Base-by-base conservation (phyloP, 257 asterid genomes). In the Avicennia marina region DNA sequence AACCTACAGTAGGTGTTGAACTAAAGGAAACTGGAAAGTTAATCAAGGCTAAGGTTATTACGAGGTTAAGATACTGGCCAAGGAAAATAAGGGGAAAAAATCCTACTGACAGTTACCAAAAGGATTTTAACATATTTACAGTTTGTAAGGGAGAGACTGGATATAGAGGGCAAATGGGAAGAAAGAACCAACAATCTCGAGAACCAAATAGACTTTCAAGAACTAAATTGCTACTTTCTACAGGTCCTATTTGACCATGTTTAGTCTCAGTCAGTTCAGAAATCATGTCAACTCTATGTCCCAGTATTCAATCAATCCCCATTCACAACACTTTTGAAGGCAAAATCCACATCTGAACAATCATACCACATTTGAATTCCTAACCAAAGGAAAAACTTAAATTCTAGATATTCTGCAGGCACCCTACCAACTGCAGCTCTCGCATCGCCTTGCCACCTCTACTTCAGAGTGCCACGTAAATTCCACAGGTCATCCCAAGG, bases 41-140 rank as follows among this genome's bases (percentile, higher is more conserved):
- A 36, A 36, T 36, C 12, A 12, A 36, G 13, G 10, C 13, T 5
- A 36, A 36, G n/a, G n/a, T n/a, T n/a, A n/a, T n/a, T n/a, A n/a
- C 12, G 12, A 36, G 13, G 0, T 12, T 36, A 11, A 5, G 41
- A 11, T 4, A 29, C 34, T 29, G 34, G 34, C 7, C 8, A 29
- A 36, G 41, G 2, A 36, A 36, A 36, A 11, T 7, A 36, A 36
- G 10, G 41, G 41, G 13, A 11, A 36, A 36, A 29, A 29, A 29
- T 29, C 41, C 41, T 36, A 36, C 33, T 29, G 41, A 36, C 1
- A 11, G 13, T 2, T 11, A 11, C 41, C 41, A 36, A 36, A n/a
- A n/a, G 60, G 63, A 62, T 41, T 51, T 71, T 64, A 69, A 52
- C 39, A 46, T 45, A 77, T 79, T 44, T 76, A 86, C 94, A 81